phyloP scores from a whole-genome alignment of 768 basidiomycete genomes.

The Pleurotus giganteus region DNA sequence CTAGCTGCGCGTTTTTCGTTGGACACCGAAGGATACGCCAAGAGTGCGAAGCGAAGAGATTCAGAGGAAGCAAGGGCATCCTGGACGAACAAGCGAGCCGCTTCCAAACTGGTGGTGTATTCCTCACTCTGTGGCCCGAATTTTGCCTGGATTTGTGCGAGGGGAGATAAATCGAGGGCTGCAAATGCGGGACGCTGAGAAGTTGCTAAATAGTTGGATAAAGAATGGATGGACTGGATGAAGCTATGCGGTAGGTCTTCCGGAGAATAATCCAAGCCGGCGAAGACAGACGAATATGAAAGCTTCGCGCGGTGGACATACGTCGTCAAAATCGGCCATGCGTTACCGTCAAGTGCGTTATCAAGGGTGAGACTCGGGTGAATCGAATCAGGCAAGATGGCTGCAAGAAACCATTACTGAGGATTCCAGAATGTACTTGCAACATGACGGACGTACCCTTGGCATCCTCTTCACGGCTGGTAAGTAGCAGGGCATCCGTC shows the following conservation, averaged over 20 bases:
- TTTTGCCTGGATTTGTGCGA: conserved; percentile 44
- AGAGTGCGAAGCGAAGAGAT: conserved; percentile 46
- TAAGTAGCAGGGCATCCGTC: conserved; percentile 50
- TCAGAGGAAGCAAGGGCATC: conserved; percentile 34
- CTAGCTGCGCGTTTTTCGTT: conserved; percentile 33
- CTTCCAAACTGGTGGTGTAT: conserved; percentile 44
- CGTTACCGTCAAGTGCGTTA: conserved; percentile 29
- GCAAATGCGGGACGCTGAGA: conserved; percentile 54
- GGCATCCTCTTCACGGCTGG: conserved; percentile 53
- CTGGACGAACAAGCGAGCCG: conserved; percentile 48
- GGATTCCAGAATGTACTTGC: not conserved
- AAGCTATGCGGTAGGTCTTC: conserved; percentile 29
- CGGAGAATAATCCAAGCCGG: conserved; percentile 16
- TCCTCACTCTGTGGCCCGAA: conserved; percentile 54
- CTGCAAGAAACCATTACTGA: conserved; percentile 31
- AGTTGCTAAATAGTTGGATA: conserved; percentile 53
- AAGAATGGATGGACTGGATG: conserved; percentile 40
- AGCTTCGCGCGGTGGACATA: conserved; percentile 58
- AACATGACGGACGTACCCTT: conserved; percentile 40
- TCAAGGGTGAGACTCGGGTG: conserved; percentile 44
- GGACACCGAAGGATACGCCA: conserved; percentile 38
- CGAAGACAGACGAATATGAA: conserved; percentile 53
- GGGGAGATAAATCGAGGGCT: conserved; percentile 54
- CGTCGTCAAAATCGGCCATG: conserved; percentile 53
- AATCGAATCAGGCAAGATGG: conserved; percentile 53